Base-by-base conservation (phyloP, 202 grass and related monocot genomes). In the Musa balbisiana region DNA sequence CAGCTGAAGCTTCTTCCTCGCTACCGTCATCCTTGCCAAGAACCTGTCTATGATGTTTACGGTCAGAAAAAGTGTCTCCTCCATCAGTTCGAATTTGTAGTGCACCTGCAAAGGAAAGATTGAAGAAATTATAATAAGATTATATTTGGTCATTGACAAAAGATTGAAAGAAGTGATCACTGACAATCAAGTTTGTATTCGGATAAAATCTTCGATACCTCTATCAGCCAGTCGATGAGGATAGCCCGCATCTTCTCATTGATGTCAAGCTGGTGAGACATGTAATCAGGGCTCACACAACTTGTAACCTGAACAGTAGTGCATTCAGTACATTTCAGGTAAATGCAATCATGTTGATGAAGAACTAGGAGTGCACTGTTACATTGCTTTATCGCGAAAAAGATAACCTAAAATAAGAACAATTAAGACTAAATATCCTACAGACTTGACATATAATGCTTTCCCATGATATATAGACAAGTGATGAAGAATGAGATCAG, bases 31-130 rank as follows among this genome's bases (percentile, higher is more conserved):
- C 78, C 82, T 90, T 82, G 89, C 83, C 62, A 97, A 85, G 66
- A 89, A 97, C 83, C 93, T 89, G 70, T 92, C 90, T 82, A 92
- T 92, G 67, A 91, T 85, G 83, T 97, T 92, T 19, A 97, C 82
- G 9, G 84, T 97, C 53, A 97, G 93, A 83, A 88, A 97, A 43
- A 97, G 90, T 2, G 87, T 92, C 82, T 96, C 90, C 10, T 92
- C 82, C 90, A 96, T 91, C 66, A 96, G 79, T 19, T 92, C 90
- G 74, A 96, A 92, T 72, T 90, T 96, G 80, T 90, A 92, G 80
- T 96, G 93, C 15, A 96, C 84, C 93, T 96, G 82, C 51, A 51
- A 81, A 69, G 51, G 55, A 15, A 82, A 49, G 53, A 88, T 51
- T 50, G 52, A 9, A 64, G 72, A 73, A 59, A 25, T 25, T 25